A percentile compares a stretch with the other conserved stretches of the same genome.
Evolutionary conservation across 441 rosid genomes (phyloP).

Genomic region (Populus tomentosa): DNA sequence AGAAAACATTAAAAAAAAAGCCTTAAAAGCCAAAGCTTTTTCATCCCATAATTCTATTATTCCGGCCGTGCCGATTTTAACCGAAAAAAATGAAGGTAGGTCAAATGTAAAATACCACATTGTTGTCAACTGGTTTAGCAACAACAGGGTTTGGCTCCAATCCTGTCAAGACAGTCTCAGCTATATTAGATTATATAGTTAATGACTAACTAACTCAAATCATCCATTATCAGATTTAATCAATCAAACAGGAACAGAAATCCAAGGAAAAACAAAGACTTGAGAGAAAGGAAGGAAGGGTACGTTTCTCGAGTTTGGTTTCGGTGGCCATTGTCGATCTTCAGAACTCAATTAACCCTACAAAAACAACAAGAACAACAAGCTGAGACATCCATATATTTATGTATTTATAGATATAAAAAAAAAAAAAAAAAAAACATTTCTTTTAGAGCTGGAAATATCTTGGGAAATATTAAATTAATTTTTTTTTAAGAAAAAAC

Average conservation of each 20-base stretch:
- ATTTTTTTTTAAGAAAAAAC: neutral
- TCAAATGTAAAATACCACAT: conserved; percentile 10
- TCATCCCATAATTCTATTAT: neutral
- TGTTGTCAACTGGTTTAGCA: neutral
- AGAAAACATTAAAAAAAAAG: neutral
- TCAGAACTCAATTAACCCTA: conserved; percentile 16
- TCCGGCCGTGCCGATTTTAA: neutral
- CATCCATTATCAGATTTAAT: neutral
- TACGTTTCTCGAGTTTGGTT: conserved; percentile 27
- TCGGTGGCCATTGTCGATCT: conserved; percentile 33
- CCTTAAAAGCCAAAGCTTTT: neutral
- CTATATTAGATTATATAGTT: conserved; percentile 16
- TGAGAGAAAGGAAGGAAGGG: neutral
- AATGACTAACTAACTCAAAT: conserved; percentile 1
- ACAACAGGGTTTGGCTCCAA: conserved; percentile 15
- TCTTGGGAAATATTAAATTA: neutral
- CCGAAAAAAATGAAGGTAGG: neutral
- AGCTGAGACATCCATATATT: neutral
- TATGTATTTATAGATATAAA: neutral
- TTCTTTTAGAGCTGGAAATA: neutral
- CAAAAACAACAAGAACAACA: neutral
- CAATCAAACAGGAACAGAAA: neutral
- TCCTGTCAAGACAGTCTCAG: conserved; percentile 18
- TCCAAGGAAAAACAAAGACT: neutral
- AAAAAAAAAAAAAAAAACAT: neutral